Percentiles rank a stretch among this genome's conserved stretches.
Conservation (phyloP, 2,329 filamentous ascomycete species). For the Alternaria consortialis region DNA sequence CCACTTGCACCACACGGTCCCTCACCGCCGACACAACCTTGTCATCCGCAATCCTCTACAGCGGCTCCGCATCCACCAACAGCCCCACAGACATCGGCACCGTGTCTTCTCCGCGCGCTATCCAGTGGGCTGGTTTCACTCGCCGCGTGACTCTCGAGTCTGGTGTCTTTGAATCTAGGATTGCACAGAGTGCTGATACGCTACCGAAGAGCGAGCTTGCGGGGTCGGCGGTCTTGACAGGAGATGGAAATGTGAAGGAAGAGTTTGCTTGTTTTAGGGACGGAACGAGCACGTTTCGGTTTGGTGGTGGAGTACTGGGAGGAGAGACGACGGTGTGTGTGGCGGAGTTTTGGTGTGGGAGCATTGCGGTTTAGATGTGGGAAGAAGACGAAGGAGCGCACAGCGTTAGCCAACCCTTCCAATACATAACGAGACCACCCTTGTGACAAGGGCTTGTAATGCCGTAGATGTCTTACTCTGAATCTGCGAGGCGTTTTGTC, state of each 20-base stretch:
- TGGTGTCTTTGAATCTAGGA: conserved; percentile 15
- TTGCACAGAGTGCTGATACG: conserved; percentile 18
- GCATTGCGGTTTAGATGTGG: conserved; percentile 10
- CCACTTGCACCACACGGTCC: conserved; percentile 22
- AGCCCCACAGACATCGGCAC: conserved; percentile 15
- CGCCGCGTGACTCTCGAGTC: conserved; percentile 7
- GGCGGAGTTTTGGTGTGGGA: conserved; percentile 32
- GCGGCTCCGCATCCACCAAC: conserved; percentile 7
- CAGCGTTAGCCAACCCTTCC: not conserved
- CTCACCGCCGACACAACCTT: conserved; percentile 6
- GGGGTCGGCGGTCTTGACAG: conserved; percentile 17
- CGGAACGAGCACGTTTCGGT: conserved; percentile 20
- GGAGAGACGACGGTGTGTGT: conserved; percentile 17
- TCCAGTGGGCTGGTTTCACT: conserved; percentile 13
- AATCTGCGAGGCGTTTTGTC: not conserved
- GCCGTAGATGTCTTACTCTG: not conserved
- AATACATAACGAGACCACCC: not conserved
- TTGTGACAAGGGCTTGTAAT: not conserved
- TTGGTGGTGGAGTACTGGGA: conserved; percentile 12
- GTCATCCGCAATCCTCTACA: conserved; percentile 22
- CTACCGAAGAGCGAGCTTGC: conserved; percentile 25
- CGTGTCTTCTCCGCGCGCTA: not conserved
- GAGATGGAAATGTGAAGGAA: conserved; percentile 8
- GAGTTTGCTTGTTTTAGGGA: conserved; percentile 33
- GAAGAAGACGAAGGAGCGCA: not conserved